Base-by-base conservation (phyloP, 768 basidiomycete species). In the Hemileccinum impolitum region DNA sequence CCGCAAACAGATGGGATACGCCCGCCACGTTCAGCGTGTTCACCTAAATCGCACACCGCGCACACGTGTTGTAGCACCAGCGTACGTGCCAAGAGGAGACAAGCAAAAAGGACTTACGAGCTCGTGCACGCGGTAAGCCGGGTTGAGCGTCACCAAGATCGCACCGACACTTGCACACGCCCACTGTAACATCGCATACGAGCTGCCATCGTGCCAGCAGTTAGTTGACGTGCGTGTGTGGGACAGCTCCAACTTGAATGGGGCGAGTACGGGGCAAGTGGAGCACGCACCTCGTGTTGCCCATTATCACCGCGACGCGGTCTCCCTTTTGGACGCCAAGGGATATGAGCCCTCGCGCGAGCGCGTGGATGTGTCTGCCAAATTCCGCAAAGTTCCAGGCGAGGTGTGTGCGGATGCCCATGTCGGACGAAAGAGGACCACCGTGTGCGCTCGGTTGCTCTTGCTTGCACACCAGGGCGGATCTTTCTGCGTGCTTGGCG, bases 131-230 rank as follows among this genome's bases (percentile, higher is more conserved):
- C 84, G 79, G 61, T 89, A 91, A 0, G 89, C 87, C 3, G 90
- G 90, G 56, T 93, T 93, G 39, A 92, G 73, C 8, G 90, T 90
- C 18, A 87, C 88, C 31, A 91, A 67, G 46, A 91, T 81, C 12
- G 87, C 89, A n/a, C 90, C 90, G 50, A 90, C 76, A 43, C 79
- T 81, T n/a, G 88, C 87, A 50, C 85, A 87, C 3, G 90, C 90
- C 90, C 88, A 91, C 57, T 93, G 90, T 19, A 91, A 68, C 70
- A 79, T 74, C 0, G 88, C 88, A 62, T 93, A 93, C 15, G 87
- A 74, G 59, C 89, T 90, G 53, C 26, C 26, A n/a, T 43, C 28
- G n/a, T 21, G 23, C 31, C 12, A 39, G 17, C 41, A 19, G 10
- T 30, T 8, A 30, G 28, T 23, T 23, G 6, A 23, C 23, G 23